Conservation (phyloP, 306 rosid species). For the Canavalia gladiata region DNA sequence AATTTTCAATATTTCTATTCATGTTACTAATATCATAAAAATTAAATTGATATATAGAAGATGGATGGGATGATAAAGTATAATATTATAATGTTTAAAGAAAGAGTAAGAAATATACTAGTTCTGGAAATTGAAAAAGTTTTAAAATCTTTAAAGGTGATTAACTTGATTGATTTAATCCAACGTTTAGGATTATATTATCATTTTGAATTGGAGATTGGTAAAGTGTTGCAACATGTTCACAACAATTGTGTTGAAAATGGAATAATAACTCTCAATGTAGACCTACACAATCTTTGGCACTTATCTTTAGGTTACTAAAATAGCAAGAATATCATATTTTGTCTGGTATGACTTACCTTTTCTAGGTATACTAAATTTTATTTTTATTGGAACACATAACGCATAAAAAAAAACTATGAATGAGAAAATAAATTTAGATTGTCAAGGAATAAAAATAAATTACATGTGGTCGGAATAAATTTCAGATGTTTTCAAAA, state of each 20-base stretch:
- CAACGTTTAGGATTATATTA: slow-evolving; percentile 34
- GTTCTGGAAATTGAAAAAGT: too few relatives aligned
- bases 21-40: too few relatives aligned
- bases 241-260: slow-evolving; percentile 3
- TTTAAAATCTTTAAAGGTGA: too few relatives aligned
- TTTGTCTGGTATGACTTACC: not conserved
- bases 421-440: too few relatives aligned
- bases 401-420: too few relatives aligned
- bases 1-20: too few relatives aligned
- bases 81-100: too few relatives aligned
- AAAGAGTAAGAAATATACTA: too few relatives aligned
- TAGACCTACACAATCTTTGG: not conserved
- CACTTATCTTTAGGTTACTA: slow-evolving; percentile 33
- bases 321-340: slow-evolving; percentile 36
- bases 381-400: not conserved
- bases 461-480: too few relatives aligned
- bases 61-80: too few relatives aligned
- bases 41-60: too few relatives aligned
- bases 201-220: slow-evolving; percentile 34
- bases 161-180: slow-evolving; percentile 19
- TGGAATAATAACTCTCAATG: not conserved
- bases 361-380: not conserved
- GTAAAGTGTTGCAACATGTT: not conserved
- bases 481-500: slow-evolving; percentile 25
- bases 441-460: too few relatives aligned